Conservation (phyloP, 2,329 filamentous ascomycete genomes). For the Trichoderma afroharzianum region DNA sequence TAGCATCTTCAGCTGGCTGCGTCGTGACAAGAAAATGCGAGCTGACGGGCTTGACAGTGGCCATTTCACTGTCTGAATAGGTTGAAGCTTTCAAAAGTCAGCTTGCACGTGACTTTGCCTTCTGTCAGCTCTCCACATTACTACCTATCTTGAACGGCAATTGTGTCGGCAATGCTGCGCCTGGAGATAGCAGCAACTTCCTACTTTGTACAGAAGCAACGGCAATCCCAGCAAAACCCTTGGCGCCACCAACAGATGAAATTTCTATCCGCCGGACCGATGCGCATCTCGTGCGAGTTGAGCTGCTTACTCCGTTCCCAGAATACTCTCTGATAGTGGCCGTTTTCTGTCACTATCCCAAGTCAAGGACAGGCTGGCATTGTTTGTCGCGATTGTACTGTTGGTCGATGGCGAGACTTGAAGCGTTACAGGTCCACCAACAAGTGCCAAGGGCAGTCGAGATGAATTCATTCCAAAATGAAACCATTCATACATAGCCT, state of each 20-base stretch:
- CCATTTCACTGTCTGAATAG: not conserved
- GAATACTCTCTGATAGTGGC: not conserved
- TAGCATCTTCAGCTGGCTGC: not conserved
- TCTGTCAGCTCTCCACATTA: not conserved
- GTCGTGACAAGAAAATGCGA: not conserved
- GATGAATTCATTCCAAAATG: not conserved
- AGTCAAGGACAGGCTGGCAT: not conserved
- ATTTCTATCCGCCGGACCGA: slow-evolving; percentile 11
- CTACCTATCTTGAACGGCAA: not conserved
- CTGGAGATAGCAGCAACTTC: not conserved
- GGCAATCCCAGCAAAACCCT: not conserved
- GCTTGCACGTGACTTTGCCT: not conserved
- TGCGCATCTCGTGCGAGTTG: slow-evolving; percentile 5
- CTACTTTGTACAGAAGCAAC: not conserved
- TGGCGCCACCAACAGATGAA: slow-evolving; percentile 3
- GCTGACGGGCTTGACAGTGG: not conserved
- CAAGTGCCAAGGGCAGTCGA: not conserved
- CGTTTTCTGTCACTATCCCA: not conserved
- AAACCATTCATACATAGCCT: not conserved
- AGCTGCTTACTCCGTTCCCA: not conserved
- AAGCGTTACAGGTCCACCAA: not conserved
- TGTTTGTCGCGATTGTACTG: not conserved
- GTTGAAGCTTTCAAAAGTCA: not conserved
- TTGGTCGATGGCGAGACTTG: not conserved
- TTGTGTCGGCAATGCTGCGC: slow-evolving; percentile 5